Evolutionary conservation across 208 protist species (phyloP), one percentile per base, ranked within the genome.

Genomic region (Trypanosomatidae sp.): DNA sequence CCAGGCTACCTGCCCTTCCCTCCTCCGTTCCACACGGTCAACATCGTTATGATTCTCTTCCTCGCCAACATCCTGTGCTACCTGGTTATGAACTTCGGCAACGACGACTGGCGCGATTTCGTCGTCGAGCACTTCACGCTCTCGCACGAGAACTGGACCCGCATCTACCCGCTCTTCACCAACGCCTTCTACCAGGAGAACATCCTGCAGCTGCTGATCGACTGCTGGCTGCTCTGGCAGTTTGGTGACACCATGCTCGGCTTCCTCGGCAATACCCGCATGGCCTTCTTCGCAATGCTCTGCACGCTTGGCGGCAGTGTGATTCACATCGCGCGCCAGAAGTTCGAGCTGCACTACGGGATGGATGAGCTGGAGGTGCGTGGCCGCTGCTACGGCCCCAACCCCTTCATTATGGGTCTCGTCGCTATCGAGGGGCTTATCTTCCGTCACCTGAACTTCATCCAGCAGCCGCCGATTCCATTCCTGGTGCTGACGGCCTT

Each of bases 391-490:
- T 96, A 95, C 82, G 92, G 92, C 15, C 87, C 87, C 1, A 96
- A 95, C 73, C 80, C 92, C 8, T 91, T 96, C 77, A 96, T 96
- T 68, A 89, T 96, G 81, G 92, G 92, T 19, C 83, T 95, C 62
- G 84, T 96, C 58, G 83, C 84, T 25, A 83, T 96, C 15, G 92
- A 96, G 70, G 92, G 92, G 9, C 83, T 95, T 56, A 94, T 96
- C 58, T 96, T 96, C 77, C 89, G 92, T 13, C 92, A 96, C 71
- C 84, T 96, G 22, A 96, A 94, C 85, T 95, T 96, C 71, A 90
- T 95, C 60, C 90, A 95, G 85, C 89, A 95, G 80, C 92, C 92
- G n/a, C 92, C 92, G 13, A 85, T 96, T 30, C 92, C 92, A 7
- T 96, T 94, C 78, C 79, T 96, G 47, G 90, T 96, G 66, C 87